These are phyloP conservation scores for Glonium stellatum DNA, from an alignment of 495 filamentous ascomycete genomes.

Conservation along the genomic window DNA sequence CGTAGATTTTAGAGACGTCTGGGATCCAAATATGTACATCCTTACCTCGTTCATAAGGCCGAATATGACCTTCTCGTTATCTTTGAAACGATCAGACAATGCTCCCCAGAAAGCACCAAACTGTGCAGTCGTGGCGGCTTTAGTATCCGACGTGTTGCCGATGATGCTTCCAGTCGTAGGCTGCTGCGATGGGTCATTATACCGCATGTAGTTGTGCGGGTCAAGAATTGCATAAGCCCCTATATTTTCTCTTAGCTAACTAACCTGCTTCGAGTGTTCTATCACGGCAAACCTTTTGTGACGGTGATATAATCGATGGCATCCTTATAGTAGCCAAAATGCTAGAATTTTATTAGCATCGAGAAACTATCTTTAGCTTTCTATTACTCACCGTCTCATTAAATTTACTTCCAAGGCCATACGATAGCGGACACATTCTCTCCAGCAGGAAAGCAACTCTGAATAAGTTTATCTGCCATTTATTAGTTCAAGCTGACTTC, in stretches of 20 bases:
- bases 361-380: background rate
- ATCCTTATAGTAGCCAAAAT: constrained; percentile 44
- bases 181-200: constrained; percentile 44
- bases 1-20: constrained; percentile 35
- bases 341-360: constrained; percentile 12
- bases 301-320: constrained; percentile 48
- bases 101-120: constrained; percentile 49
- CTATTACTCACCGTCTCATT: constrained; percentile 38
- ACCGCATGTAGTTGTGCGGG: constrained; percentile 51
- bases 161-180: constrained; percentile 44
- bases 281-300: constrained; percentile 38
- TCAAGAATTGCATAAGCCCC: constrained; percentile 44
- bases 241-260: background rate
- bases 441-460: constrained; percentile 49
- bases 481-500: background rate
- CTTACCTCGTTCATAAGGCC: too few relatives aligned
- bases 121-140: constrained; percentile 17
- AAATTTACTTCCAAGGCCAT: constrained; percentile 46
- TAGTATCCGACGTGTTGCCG: constrained; percentile 41
- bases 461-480: constrained; percentile 42
- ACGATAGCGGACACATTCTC: constrained; percentile 45
- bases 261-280: background rate
- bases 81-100: constrained; percentile 36
- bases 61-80: too few relatives aligned
- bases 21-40: too few relatives aligned